phyloP scores from a whole-genome alignment of 306 rosid genomes.

The Rosa chinensis region DNA sequence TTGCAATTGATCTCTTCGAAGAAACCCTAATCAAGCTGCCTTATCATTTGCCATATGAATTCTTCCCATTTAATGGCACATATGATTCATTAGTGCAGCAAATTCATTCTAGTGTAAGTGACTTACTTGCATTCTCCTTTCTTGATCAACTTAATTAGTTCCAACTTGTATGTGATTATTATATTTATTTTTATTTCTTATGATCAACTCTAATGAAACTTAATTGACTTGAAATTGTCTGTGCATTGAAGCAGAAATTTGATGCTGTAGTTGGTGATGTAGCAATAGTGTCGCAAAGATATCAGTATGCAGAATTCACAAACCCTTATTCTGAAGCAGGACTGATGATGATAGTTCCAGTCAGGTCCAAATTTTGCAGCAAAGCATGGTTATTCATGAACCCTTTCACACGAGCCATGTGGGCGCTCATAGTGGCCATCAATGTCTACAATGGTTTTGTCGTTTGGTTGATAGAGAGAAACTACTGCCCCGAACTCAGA shows the following conservation, averaged over 20 bases:
- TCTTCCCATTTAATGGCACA: conserved; percentile 34
- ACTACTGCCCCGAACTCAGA: conserved; percentile 22
- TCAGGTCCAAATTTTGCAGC: conserved; percentile 20
- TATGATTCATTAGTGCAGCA: conserved; percentile 43
- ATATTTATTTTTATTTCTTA: no score
- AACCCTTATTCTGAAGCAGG: conserved; percentile 49
- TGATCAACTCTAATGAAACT: not conserved
- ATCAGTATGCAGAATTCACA: conserved; percentile 40
- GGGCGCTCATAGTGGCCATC: conserved; percentile 35
- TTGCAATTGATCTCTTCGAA: conserved; percentile 40
- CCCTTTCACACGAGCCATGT: conserved; percentile 51
- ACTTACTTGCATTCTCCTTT: not conserved
- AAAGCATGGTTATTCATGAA: conserved; percentile 42
- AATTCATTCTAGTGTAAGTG: conserved; percentile 26
- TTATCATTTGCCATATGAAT: conserved; percentile 23
- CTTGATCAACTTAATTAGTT: not conserved
- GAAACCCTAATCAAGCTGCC: conserved; percentile 28
- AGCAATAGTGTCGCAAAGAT: conserved; percentile 32
- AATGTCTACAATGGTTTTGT: conserved; percentile 50
- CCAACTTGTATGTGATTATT: not conserved
- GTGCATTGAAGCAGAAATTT: conserved; percentile 28
- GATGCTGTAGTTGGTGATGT: conserved; percentile 57
- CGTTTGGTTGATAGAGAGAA: conserved; percentile 49
- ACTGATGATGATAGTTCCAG: conserved; percentile 47
- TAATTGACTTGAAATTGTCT: not conserved